Evolutionary conservation across 257 asterid genomes (phyloP), one percentile per base, ranked within the genome.

Genomic region (Capsicum rhomboideum): DNA sequence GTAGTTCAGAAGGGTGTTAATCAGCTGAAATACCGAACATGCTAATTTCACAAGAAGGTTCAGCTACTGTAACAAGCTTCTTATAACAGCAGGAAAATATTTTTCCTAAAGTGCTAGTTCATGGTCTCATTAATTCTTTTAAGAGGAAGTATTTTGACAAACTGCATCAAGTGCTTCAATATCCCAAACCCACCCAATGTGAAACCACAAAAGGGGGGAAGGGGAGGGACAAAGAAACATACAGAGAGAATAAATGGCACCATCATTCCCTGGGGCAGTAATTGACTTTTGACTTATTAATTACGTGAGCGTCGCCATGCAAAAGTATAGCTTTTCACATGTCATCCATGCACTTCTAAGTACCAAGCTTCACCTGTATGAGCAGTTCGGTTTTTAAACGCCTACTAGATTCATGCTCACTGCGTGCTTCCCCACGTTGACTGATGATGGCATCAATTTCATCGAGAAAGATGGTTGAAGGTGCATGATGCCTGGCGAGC

Each of bases 361-460:
- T 28, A 82, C 54, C 84, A 87, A 68, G 55, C 17, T 29, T 89
- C 82, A 96, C 99, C 98, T 96, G 99, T 89, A 96, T 92, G 83
- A 96, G 98, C 88, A 96, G 89, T 90, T 96, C 99, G 28, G 99
- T 96, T 88, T 96, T 96, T 83, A 96, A 90, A 67, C 99, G 98
- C 91, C 99, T 90, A 86, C 99, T 96, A 56, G 99, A 97, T 91
- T 96, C 98, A 91, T 96, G 99, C 86, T 96, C 99, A 86, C 98
- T 96, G 50, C 94, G 98, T 20, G 93, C 99, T 90, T 96, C 99
- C 85, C 98, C 98, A 56, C 99, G 97, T 84, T 96, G 99, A 87
- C 99, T 93, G 83, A 96, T 95, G 83, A 96, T 96, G 72, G 99
- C 97, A 84, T 96, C 98, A 79, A 96, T 96, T 90, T 96, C 99